phyloP scores from a whole-genome alignment of 1,284 basidiomycete genomes.

The Phenoliferia sp. region DNA sequence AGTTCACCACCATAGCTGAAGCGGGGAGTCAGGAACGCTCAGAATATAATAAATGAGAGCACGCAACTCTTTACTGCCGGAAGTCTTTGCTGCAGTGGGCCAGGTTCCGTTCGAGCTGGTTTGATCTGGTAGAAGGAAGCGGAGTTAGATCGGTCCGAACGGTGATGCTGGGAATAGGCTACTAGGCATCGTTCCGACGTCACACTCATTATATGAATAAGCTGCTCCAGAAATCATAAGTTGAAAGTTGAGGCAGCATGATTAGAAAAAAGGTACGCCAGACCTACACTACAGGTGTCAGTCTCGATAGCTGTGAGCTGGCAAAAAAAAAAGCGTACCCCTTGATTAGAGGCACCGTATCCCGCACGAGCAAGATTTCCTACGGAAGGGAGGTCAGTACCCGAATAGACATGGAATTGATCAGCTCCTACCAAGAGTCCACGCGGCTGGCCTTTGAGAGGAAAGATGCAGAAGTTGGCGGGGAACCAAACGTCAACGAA shows the following conservation, averaged over 20 bases:
- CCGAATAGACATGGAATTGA: neutral
- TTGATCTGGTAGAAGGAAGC: too few relatives aligned
- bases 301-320: neutral
- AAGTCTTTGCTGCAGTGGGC: conserved; percentile 28
- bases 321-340: conserved; percentile 49
- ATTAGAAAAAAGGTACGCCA: too few relatives aligned
- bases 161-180: too few relatives aligned
- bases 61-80: conserved; percentile 30
- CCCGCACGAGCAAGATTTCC: conserved; percentile 83
- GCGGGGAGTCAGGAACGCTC: neutral
- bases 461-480: neutral
- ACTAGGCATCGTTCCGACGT: conserved; percentile 76
- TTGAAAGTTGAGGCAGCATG: too few relatives aligned
- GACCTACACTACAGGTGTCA: conserved; percentile 30
- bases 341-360: conserved; percentile 73
- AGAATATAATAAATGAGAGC: neutral
- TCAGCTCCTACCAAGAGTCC: neutral
- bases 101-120: conserved; percentile 36
- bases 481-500: neutral
- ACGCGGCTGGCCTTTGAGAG: neutral
- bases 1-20: conserved; percentile 40
- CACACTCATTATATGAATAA: conserved; percentile 70
- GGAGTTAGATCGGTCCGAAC: too few relatives aligned
- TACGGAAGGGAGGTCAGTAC: conserved; percentile 20
- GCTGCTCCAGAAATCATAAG: too few relatives aligned